Evolutionary conservation across 1,284 basidiomycete genomes (phyloP).

Genomic region (Sanghuangporus weigelae): DNA sequence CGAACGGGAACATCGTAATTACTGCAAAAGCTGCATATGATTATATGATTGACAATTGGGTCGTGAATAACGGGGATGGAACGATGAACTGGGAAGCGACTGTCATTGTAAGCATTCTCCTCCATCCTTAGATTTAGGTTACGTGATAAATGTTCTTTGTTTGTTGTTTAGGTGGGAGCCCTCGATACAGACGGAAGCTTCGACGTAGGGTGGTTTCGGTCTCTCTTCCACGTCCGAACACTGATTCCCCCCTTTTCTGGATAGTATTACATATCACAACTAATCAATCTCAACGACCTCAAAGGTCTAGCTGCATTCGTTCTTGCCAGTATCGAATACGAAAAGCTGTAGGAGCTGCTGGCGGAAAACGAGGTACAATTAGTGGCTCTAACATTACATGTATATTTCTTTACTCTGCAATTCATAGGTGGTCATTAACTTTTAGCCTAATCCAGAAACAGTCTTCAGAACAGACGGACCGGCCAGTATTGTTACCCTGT

Average conservation of each 20-base stretch:
- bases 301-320: constrained; percentile 44
- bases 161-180: constrained; percentile 34
- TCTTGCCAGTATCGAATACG: constrained; percentile 43
- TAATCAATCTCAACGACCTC: constrained; percentile 37
- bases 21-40: constrained; percentile 36
- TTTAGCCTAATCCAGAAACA: too few species aligned
- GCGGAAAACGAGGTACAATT: neutral
- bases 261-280: constrained; percentile 41
- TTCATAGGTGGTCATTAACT: too few species aligned
- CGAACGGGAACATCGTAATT: constrained; percentile 29
- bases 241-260: neutral
- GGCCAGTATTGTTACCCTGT: neutral
- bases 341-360: constrained; percentile 19
- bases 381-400: neutral
- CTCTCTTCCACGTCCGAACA: neutral
- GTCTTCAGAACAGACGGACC: too few species aligned
- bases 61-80: constrained; percentile 36
- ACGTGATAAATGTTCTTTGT: neutral
- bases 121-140: neutral
- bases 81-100: constrained; percentile 42
- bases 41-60: constrained; percentile 38
- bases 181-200: constrained; percentile 35
- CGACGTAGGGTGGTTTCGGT: constrained; percentile 27
- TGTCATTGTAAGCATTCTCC: constrained; percentile 31
- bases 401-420: neutral